A percentile compares a stretch with the other conserved stretches of the same genome.
Conservation (phyloP, 2,329 filamentous ascomycete genomes). For the Xylariales sp. region DNA sequence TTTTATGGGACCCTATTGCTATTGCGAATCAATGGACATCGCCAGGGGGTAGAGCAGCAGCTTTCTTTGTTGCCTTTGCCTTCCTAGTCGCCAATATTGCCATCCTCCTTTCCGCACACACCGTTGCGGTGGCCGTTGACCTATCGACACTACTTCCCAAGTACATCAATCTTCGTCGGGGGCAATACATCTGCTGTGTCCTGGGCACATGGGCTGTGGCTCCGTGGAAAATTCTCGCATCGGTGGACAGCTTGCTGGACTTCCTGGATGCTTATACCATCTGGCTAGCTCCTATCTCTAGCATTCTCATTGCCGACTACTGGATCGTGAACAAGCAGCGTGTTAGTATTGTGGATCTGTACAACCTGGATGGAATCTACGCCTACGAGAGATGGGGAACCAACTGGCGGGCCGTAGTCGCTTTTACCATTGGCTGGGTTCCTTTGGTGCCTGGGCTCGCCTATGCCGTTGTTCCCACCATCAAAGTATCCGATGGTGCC, state of each 20-base stretch:
- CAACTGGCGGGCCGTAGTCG: constrained; percentile 4
- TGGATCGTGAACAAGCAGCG: constrained; percentile 10
- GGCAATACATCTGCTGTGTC: constrained; percentile 9
- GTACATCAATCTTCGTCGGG: constrained; percentile 9
- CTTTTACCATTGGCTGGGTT: constrained; percentile 3
- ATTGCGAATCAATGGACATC: constrained; percentile 11
- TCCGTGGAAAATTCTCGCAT: constrained; percentile 10
- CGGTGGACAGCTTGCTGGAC: constrained; percentile 8
- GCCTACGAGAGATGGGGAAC: constrained; percentile 6
- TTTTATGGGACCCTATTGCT: constrained; percentile 10
- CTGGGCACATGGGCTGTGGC: constrained; percentile 9
- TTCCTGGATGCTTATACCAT: constrained; percentile 9
- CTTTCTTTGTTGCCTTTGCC: constrained; percentile 11
- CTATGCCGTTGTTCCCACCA: background rate
- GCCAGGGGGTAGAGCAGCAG: constrained; percentile 10
- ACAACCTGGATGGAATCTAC: constrained; percentile 8
- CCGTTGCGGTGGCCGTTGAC: constrained; percentile 10
- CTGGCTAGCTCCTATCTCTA: constrained; percentile 10
- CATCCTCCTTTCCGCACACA: constrained; percentile 11
- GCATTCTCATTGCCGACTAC: constrained; percentile 11
- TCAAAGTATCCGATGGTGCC: constrained; percentile 1
- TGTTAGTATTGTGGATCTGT: constrained; percentile 6
- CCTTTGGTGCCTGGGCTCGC: constrained; percentile 4
- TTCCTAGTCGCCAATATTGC: constrained; percentile 11
- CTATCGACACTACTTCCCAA: constrained; percentile 11